Percentiles rank a stretch among this genome's conserved stretches.
Conservation (phyloP, 2,329 filamentous ascomycete species). For the Fusarium armeniacum region DNA sequence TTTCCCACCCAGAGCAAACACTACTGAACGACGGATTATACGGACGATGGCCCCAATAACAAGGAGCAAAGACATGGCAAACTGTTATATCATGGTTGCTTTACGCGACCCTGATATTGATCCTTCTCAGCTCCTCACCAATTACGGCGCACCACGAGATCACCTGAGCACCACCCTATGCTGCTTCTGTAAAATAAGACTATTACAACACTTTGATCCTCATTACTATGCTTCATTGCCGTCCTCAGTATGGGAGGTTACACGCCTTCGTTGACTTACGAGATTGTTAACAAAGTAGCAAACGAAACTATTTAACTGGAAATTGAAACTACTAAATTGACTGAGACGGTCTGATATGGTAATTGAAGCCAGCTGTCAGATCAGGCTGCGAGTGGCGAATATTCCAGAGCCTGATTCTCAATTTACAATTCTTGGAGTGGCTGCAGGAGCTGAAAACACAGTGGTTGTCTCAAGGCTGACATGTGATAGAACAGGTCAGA, state of each 20-base stretch:
- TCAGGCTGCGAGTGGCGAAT: not conserved
- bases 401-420: not conserved
- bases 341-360: accelerated
- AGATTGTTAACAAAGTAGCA: too few species aligned
- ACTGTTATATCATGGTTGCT: too few species aligned
- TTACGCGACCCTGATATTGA: not conserved
- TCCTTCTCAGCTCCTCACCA: not conserved
- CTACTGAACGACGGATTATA: too few species aligned
- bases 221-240: too few species aligned
- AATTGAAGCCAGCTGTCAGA: not conserved
- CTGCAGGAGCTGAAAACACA: not conserved
- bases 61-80: too few species aligned
- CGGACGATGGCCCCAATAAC: too few species aligned
- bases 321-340: too few species aligned
- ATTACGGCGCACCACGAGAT: not conserved
- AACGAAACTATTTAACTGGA: too few species aligned
- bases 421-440: not conserved
- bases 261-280: accelerated
- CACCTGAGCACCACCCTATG: not conserved
- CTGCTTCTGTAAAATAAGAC: not conserved
- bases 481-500: not conserved
- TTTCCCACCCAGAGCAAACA: too few species aligned
- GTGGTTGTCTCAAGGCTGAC: not conserved
- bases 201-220: too few species aligned
- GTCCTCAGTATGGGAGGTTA: accelerated